Percentiles rank a stretch among this genome's conserved stretches.
Evolutionary conservation across 345 rosid genomes (phyloP).

Genomic region (Eutrema yunnanense): DNA sequence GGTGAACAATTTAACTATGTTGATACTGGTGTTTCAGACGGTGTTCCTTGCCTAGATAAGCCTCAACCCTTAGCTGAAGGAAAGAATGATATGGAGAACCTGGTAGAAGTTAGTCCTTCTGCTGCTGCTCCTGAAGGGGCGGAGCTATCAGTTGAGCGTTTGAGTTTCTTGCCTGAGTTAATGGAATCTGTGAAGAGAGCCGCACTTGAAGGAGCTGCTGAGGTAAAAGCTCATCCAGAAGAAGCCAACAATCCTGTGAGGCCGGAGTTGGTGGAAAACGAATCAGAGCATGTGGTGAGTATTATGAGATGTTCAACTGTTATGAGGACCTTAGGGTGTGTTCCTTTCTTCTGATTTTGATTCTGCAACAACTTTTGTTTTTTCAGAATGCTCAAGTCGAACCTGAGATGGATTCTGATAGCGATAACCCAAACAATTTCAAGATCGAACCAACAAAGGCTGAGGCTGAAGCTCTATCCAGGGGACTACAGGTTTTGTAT

Average conservation of each 20-base stretch:
- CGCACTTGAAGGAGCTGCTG: constrained; percentile 76
- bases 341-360: constrained; percentile 20
- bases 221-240: constrained; percentile 55
- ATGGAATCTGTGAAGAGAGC: constrained; percentile 68
- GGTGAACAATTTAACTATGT: constrained; percentile 30
- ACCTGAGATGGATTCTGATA: constrained; percentile 62
- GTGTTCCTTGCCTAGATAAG: constrained; percentile 23
- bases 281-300: constrained; percentile 61
- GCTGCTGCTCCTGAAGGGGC: constrained; percentile 32
- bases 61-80: constrained; percentile 20
- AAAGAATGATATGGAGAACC: constrained; percentile 19
- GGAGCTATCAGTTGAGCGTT: constrained; percentile 39
- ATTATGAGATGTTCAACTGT: constrained; percentile 11
- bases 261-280: constrained; percentile 34
- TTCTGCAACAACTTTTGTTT: constrained; percentile 8
- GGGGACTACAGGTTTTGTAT: constrained; percentile 78
- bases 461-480: constrained; percentile 85
- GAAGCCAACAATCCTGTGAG: constrained; percentile 30
- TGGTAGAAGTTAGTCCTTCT: constrained; percentile 36
- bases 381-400: constrained; percentile 63
- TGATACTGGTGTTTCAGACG: constrained; percentile 21
- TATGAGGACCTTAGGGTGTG: background rate
- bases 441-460: constrained; percentile 94
- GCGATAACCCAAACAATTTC: constrained; percentile 40
- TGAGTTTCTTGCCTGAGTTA: constrained; percentile 59